A percentile compares a stretch with the other conserved stretches of the same genome.
These are phyloP conservation scores for Prunus padus DNA, from an alignment of 306 rosid species.

Conservation along the genomic window DNA sequence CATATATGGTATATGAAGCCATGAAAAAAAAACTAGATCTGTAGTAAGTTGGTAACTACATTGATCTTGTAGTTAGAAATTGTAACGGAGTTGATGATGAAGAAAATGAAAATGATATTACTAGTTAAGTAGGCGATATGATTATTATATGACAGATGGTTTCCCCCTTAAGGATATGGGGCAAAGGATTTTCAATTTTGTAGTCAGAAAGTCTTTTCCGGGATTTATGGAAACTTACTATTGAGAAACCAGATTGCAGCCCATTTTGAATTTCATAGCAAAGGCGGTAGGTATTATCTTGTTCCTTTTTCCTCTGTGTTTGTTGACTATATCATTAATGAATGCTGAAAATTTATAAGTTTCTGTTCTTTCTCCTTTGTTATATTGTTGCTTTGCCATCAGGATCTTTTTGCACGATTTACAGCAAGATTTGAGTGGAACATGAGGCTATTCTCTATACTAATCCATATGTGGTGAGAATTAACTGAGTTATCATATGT, in stretches of 20 bases:
- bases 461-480: not conserved
- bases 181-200: constrained; percentile 63
- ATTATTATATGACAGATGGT: constrained; percentile 27
- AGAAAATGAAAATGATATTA: constrained; percentile 25
- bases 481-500: not conserved
- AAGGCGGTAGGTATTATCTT: constrained; percentile 31
- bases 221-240: constrained; percentile 44
- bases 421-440: not conserved
- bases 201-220: constrained; percentile 55
- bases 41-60: constrained; percentile 36
- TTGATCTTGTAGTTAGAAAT: constrained; percentile 34
- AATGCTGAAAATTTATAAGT: not conserved
- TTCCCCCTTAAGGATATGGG: constrained; percentile 39
- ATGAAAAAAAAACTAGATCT: constrained; percentile 86
- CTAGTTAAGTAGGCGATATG: constrained; percentile 33
- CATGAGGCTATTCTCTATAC: not conserved
- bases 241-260: constrained; percentile 42
- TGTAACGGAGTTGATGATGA: constrained; percentile 28
- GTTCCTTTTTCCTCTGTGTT: not conserved
- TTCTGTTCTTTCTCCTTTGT: not conserved
- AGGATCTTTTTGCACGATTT: not conserved
- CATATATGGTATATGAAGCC: constrained; percentile 82
- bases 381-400: not conserved
- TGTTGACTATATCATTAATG: not conserved
- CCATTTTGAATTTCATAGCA: constrained; percentile 23